Base-by-base conservation (phyloP, 208 protist genomes). In the Angomonas desouzai region DNA sequence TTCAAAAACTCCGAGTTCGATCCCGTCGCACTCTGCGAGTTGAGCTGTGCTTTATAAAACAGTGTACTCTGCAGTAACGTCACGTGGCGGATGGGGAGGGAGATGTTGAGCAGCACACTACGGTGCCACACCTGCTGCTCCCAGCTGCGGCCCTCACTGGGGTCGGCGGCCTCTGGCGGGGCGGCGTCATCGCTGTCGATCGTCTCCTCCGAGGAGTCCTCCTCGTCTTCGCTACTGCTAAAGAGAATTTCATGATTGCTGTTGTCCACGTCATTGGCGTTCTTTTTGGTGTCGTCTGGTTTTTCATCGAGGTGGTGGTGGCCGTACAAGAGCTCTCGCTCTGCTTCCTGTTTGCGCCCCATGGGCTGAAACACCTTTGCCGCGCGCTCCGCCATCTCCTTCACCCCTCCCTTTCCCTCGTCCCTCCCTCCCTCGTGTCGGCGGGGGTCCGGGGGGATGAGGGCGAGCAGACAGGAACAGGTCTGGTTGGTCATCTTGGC, bases 401-500 rank as follows among this genome's bases (percentile, higher is more conserved):
- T 23, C 3, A 45, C 55, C 25, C 64, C 51, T 18, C 36, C 57
- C 40, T 10, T 64, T 58, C 29, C 3, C 40, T 62, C n/a, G 38
- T 55, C 27, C 65, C 27, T 40, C 36, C 9, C 9, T 40, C 36
- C 36, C 36, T 40, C 36, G 30, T 49, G 55, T 40, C 48, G 48
- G 13, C 64, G 23, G 43, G 23, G 34, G 22, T 62, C 51, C 28
- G 76, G 68, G 1, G 68, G 62, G 36, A 81, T 45, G 25, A 85
- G 59, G 18, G 74, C 71, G 16, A 85, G 68, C 40, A 85, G 3
- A 32, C 68, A 66, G 20, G 80, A 43, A 36, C 74, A 85, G 9
- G 70, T 69, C 68, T 76, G 66, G n/a, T 69, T 63, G 4, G 38
- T 71, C 79, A 81, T 80, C 28, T 68, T 69, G 20, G 74, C 65